These are phyloP conservation scores for Proliferodiscus dingleyae DNA, from an alignment of 2,329 filamentous ascomycete genomes.

Conservation along the genomic window DNA sequence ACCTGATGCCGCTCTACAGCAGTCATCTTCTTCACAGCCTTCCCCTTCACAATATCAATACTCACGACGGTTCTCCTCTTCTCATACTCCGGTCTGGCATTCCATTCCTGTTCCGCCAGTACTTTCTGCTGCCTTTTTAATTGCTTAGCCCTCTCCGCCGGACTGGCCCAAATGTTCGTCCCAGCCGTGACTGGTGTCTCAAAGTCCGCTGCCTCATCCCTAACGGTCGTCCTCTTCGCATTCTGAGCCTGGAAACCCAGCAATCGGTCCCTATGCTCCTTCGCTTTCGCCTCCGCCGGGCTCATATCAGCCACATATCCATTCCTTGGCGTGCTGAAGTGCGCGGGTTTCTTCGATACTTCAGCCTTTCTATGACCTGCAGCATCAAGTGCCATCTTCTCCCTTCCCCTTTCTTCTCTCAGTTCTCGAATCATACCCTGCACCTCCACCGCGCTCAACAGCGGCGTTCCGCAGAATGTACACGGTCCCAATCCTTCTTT, in stretches of 20 bases:
- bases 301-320: constrained; percentile 18
- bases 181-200: constrained; percentile 52
- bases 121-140: constrained; percentile 66
- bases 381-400: constrained; percentile 80
- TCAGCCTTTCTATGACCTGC: constrained; percentile 62
- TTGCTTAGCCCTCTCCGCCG: constrained; percentile 61
- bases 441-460: constrained; percentile 69
- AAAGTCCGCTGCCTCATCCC: constrained; percentile 64
- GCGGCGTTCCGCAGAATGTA: constrained; percentile 75
- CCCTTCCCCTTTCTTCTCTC: constrained; percentile 77
- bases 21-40: constrained; percentile 39
- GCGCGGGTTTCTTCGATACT: constrained; percentile 53
- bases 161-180: constrained; percentile 61
- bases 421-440: constrained; percentile 82
- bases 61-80: constrained; percentile 65
- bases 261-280: constrained; percentile 61
- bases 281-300: constrained; percentile 44
- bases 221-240: constrained; percentile 61
- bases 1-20: constrained; percentile 23
- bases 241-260: constrained; percentile 66
- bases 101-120: constrained; percentile 63
- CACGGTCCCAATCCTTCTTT: constrained; percentile 93
- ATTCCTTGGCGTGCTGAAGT: constrained; percentile 52
- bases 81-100: constrained; percentile 64
- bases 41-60: constrained; percentile 62